Base-by-base conservation (phyloP, 768 basidiomycete genomes). In the Cyclocybe aegerita region DNA sequence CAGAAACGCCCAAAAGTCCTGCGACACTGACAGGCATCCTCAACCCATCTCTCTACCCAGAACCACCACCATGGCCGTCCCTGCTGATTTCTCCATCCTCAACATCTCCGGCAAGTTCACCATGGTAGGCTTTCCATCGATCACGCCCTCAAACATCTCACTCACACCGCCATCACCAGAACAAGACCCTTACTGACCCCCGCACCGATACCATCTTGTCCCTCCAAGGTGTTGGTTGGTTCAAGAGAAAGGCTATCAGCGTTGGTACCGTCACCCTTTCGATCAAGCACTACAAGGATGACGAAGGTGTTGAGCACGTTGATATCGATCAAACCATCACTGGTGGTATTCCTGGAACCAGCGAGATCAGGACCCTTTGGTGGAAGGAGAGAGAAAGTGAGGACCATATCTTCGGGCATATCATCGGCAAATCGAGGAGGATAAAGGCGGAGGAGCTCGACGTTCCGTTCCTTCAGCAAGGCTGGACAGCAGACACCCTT, bases 151-250 rank as follows among this genome's bases (percentile, higher is more conserved):
- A 3, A 16, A 16, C 14, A 29, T 9, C 39, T 37, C 11, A 40
- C 39, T 23, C 4, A 34, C 9, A 7, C 42, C 32, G 0, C 15
- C 17, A 9, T 35, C 9, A 15, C 10, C 52, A 90, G 89, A 89
- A 86, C 73, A 90, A 86, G 66, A 39, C 70, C 1, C 74, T 89
- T 46, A 86, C 83, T 36, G 86, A 85, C 57, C 58, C 62, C 31
- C 53, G 56, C 30, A 74, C 76, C 4, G 88, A 90, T 46, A 73
- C 73, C 23, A 83, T 92, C 53, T 80, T 92, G 37, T 62, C 65
- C 31, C 71, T 86, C 2, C 90, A 91, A 63, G 90, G 90, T 43
- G 75, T 92, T 31, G 64, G 83, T 32, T 92, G 89, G 89, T 51
- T 83, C 40, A 86, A 73, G 56, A 81, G 90, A 56, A 82, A 76